Conservation (phyloP, 73 alveolate species). For the Tetrahymena elliotti region DNA sequence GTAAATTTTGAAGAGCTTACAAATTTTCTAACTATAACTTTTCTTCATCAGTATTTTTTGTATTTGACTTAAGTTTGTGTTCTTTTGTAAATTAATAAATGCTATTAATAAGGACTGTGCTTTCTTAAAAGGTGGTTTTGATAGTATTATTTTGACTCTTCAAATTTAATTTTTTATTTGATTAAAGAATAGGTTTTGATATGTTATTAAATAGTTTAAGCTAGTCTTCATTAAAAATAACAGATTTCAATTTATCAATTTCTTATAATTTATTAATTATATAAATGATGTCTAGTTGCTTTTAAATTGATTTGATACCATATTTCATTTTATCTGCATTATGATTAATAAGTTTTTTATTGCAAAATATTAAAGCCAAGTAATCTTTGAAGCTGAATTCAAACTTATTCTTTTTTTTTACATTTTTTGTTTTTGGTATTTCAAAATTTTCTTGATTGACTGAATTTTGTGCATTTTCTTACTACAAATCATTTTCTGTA, state of each 20-base stretch:
- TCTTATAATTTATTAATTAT: too few species aligned
- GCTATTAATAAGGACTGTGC: not conserved
- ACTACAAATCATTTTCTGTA: too few species aligned
- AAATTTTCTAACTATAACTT: not conserved
- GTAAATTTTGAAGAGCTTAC: not conserved
- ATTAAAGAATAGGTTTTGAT: not conserved
- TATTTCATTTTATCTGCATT: not conserved
- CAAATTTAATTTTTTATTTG: too few species aligned
- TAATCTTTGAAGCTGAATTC: not conserved
- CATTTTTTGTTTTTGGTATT: too few species aligned
- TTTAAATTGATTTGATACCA: not conserved
- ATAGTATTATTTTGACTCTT: too few species aligned
- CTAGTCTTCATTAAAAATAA: not conserved
- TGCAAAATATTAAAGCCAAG: not conserved
- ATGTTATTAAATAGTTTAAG: too few species aligned
- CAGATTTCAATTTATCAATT: not conserved
- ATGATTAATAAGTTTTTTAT: too few species aligned
- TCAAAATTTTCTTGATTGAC: too few species aligned
- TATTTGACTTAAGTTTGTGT: too few species aligned
- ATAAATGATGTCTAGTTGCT: not conserved
- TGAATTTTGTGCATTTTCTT: too few species aligned
- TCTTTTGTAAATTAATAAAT: not conserved
- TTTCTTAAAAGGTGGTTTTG: not conserved
- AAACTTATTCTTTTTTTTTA: not conserved
- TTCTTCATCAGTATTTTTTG: not conserved